A percentile compares a stretch with the other conserved stretches of the same genome.
These are phyloP conservation scores for Juglanconis juglandina DNA, from an alignment of 2,329 filamentous ascomycete species.

Conservation along the genomic window DNA sequence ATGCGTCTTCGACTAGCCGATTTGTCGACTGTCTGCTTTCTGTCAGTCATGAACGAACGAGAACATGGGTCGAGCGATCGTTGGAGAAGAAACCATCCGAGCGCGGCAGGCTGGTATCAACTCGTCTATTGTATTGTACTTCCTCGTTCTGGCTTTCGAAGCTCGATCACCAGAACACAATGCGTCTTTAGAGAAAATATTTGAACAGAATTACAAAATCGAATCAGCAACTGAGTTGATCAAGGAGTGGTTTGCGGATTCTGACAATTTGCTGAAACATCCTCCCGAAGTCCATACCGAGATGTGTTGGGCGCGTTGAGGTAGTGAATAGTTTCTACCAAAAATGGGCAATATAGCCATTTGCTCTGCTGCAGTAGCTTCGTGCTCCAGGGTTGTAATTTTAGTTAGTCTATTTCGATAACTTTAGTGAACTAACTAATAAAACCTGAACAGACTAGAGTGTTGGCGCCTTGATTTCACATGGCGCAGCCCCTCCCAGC, in stretches of 20 bases:
- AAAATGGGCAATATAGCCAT: background rate
- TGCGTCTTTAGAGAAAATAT: background rate
- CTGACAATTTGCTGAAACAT: conserved; percentile 2
- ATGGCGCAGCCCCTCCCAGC: too few species aligned
- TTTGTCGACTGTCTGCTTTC: conserved; percentile 1
- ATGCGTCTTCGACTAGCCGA: conserved; percentile 7
- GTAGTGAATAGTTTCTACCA: background rate
- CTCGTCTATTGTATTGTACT: background rate
- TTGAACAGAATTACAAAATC: conserved; percentile 2
- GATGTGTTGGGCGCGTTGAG: conserved; percentile 1
- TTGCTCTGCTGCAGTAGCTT: background rate
- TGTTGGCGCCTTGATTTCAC: too few species aligned
- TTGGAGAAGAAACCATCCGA: background rate
- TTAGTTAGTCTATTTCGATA: too few species aligned
- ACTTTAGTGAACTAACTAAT: too few species aligned
- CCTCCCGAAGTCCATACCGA: conserved; percentile 6
- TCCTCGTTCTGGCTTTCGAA: conserved; percentile 3
- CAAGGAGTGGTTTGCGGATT: conserved; percentile 7
- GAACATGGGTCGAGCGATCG: background rate
- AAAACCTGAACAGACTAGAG: too few species aligned
- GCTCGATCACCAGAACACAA: conserved; percentile 1
- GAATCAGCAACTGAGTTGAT: conserved; percentile 11
- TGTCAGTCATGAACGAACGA: background rate
- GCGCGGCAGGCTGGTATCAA: background rate
- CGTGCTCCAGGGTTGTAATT: background rate